Base-by-base conservation (phyloP, 805 yeast species). In the Saturnispora galanensis region DNA sequence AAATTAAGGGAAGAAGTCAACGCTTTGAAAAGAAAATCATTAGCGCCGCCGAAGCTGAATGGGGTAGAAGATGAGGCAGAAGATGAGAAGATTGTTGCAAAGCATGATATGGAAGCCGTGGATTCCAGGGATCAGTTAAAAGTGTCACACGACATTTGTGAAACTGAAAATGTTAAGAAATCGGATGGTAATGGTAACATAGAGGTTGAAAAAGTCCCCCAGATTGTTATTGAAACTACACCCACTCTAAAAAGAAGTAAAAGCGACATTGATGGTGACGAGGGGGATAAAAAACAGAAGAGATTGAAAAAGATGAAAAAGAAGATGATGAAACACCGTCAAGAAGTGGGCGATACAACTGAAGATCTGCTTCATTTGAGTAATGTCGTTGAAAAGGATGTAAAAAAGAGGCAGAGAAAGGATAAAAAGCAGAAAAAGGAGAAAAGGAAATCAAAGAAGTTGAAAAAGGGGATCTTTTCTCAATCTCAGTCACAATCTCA, bases 111-210 rank as follows among this genome's bases (percentile, higher is more conserved):
- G 8, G 26, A 21, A 21, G 4, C 26, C 4, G 26, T 8, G 26
- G 7, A 2, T 21, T 21, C 7, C 6, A 21, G 26, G 8, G 8
- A 5, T 21, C 13, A 28, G 16, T 29, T 9, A 16, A 18, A 9
- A 32, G 31, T 16, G 26, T 38, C 16, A 33, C 41, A 38, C 26
- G 41, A 38, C 15, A 38, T 33, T 10, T 18, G 28, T 15, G 41
- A 31, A 28, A 34, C 15, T 56, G 51, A n/a, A 47, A 55, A 13
- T 54, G 44, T 10, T 58, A 59, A 16, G 53, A 46, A 5, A 62
- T 50, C 10, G 53, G 53, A 15, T 48, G 18, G 3, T 4, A 28
- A 42, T 17, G 41, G 37, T 38, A 26, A 35, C 17, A 38, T 26
- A 21, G 36, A 38, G 5, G 26, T 21, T 21, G 26, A 6, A 21